Percentiles rank a stretch among this genome's conserved stretches.
phyloP scores from a whole-genome alignment of 2,329 filamentous ascomycete genomes.

The Acephala macrosclerotiorum region DNA sequence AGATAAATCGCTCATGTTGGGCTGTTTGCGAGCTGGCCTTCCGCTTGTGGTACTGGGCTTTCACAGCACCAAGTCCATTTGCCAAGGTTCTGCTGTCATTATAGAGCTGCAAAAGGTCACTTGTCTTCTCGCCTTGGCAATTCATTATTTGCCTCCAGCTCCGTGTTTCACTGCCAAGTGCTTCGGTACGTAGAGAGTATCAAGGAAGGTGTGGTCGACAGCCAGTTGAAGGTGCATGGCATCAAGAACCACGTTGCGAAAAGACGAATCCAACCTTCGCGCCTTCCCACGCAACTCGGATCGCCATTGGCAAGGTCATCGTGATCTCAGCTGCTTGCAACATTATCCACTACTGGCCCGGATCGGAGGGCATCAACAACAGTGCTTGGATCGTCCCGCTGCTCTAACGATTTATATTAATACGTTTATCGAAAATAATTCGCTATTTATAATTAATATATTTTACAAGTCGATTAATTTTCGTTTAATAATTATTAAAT shows the following conservation, averaged over 20 bases:
- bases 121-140: background rate
- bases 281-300: conserved; percentile 43
- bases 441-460: no score
- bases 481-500: no score
- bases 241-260: conserved; percentile 69
- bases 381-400: conserved; percentile 83
- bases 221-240: no score
- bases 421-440: no score
- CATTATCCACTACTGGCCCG: conserved; percentile 53
- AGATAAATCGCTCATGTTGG: no score
- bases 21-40: no score
- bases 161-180: background rate
- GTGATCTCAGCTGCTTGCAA: conserved; percentile 80
- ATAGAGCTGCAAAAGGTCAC: background rate
- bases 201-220: no score
- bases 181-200: background rate
- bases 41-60: background rate
- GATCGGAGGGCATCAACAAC: conserved; percentile 63
- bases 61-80: background rate
- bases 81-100: background rate
- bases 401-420: no score
- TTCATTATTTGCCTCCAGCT: background rate
- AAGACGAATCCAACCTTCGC: conserved; percentile 81
- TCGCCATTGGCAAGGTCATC: conserved; percentile 61
- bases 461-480: no score